A percentile compares a stretch with the other conserved stretches of the same genome.
phyloP scores from a whole-genome alignment of 306 rosid genomes.

The Datisca glomerata region DNA sequence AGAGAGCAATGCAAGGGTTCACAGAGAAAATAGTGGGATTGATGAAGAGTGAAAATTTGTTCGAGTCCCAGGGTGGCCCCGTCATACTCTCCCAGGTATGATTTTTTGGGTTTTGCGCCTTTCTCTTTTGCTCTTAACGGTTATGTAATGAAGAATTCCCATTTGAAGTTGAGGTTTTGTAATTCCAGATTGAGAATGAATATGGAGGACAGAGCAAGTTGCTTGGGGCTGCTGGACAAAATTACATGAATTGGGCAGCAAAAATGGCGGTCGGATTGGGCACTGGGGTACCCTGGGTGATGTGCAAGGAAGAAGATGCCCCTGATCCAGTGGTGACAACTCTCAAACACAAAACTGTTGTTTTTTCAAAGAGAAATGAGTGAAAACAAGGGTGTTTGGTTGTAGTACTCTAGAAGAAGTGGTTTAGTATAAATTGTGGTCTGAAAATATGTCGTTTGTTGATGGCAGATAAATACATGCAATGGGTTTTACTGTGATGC shows the following conservation, averaged over 20 bases:
- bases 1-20: constrained; percentile 96
- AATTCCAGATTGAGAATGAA: constrained; percentile 87
- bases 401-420: too few species aligned
- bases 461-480: constrained; percentile 86
- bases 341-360: too few species aligned
- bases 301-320: constrained; percentile 99
- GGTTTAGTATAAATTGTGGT: too few species aligned
- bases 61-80: constrained; percentile 97
- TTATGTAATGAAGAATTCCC: too few species aligned
- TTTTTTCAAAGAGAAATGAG: too few species aligned
- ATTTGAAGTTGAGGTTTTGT: background rate
- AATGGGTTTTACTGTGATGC: constrained; percentile 91
- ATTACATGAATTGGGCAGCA: constrained; percentile 91
- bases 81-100: constrained; percentile 93
- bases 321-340: constrained; percentile 95
- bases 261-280: constrained; percentile 85
- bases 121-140: background rate
- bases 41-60: constrained; percentile 85
- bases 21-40: constrained; percentile 89
- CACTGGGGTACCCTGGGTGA: constrained; percentile 98
- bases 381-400: too few species aligned
- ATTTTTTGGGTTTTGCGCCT: background rate
- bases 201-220: constrained; percentile 82
- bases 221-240: constrained; percentile 69
- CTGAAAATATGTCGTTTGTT: constrained; percentile 17